Conservation (phyloP, 2,329 filamentous ascomycete species). For the Nigrograna mackinnonii region DNA sequence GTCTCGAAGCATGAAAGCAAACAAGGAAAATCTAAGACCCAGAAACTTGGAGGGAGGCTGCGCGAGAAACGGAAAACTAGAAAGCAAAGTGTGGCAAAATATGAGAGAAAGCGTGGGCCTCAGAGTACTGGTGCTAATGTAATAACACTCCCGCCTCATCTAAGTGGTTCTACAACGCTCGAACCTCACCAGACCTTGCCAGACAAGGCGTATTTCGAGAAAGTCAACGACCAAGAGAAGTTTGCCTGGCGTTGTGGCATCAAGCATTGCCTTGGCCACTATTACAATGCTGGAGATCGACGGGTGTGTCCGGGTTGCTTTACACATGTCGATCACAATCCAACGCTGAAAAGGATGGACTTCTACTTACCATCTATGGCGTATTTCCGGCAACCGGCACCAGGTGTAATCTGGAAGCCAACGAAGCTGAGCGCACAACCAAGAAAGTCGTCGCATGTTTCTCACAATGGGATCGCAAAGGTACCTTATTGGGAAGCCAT, state of each 20-base stretch:
- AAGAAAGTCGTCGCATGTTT: slow-evolving; percentile 8
- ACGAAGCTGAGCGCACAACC: slow-evolving; percentile 10
- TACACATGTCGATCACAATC: slow-evolving; percentile 15
- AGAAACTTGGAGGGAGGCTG: too few species aligned
- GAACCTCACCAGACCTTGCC: slow-evolving; percentile 23
- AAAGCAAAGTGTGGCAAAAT: too few species aligned
- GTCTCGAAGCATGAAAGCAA: too few species aligned
- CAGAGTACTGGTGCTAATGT: too few species aligned
- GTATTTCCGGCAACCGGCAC: slow-evolving; percentile 16
- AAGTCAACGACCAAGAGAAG: slow-evolving; percentile 12
- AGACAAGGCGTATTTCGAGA: slow-evolving; percentile 20
- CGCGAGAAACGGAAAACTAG: too few species aligned
- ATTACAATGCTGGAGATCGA: slow-evolving; percentile 31
- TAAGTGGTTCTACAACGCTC: slow-evolving; percentile 18
- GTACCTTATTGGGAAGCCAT: slow-evolving; percentile 24
- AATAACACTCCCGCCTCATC: slow-evolving; percentile 7
- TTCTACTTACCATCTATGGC: slow-evolving; percentile 27
- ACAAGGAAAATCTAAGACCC: too few species aligned
- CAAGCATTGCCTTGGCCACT: slow-evolving; percentile 27
- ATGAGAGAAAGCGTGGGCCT: too few species aligned
- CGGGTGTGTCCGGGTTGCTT: slow-evolving; percentile 25
- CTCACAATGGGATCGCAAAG: slow-evolving; percentile 29
- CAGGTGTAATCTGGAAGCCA: slow-evolving; percentile 19
- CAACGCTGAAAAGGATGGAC: slow-evolving; percentile 19
- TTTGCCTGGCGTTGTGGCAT: slow-evolving; percentile 29